Percentiles rank a stretch among this genome's conserved stretches.
Conservation (phyloP, 1,284 basidiomycete genomes). For the Rhizoctonia solani region DNA sequence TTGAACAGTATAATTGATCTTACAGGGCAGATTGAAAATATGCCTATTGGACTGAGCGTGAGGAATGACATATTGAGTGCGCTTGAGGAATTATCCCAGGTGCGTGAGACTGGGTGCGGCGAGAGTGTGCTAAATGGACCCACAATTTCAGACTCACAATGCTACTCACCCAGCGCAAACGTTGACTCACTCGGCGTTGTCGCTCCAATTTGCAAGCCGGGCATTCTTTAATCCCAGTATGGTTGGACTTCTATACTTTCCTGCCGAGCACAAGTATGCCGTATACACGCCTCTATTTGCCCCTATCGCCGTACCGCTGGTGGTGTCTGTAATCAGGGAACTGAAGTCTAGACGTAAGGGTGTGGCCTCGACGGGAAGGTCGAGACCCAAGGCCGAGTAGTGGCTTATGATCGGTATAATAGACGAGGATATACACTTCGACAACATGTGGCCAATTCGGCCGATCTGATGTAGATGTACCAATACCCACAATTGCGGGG, state of each 20-base stretch:
- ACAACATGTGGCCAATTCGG: neutral
- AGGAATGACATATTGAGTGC: constrained; percentile 70
- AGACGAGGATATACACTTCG: neutral
- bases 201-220: constrained; percentile 73
- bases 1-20: constrained; percentile 79
- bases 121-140: no score
- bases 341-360: constrained; percentile 43
- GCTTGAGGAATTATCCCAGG: constrained; percentile 70
- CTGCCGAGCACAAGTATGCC: constrained; percentile 92
- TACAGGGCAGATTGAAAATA: constrained; percentile 82
- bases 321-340: constrained; percentile 75
- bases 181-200: constrained; percentile 66
- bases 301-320: constrained; percentile 79
- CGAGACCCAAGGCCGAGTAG: constrained; percentile 12
- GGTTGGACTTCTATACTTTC: constrained; percentile 95
- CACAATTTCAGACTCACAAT: constrained; percentile 9
- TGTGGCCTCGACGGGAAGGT: neutral
- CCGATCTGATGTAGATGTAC: constrained; percentile 4
- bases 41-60: constrained; percentile 84
- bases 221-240: constrained; percentile 98
- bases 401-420: neutral
- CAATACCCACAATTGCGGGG: constrained; percentile 12
- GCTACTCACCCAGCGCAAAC: constrained; percentile 41
- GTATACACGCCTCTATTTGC: constrained; percentile 93
- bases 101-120: constrained; percentile 46